Evolutionary conservation across 495 filamentous ascomycete genomes (phyloP).

Genomic region (Schizothecium vesticola): DNA sequence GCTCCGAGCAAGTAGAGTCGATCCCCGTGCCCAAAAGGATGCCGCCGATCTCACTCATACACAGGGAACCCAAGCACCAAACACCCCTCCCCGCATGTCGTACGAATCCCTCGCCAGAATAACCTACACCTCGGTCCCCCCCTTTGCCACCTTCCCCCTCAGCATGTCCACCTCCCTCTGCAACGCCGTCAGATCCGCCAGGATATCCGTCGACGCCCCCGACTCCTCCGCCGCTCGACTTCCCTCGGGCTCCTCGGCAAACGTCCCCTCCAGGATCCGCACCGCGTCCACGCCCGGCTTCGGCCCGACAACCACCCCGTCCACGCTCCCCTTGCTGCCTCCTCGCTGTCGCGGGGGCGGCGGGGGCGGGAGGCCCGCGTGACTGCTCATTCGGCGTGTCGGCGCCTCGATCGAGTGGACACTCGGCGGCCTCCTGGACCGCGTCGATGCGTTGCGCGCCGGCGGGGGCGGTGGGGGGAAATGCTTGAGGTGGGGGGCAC

Average conservation of each 20-base stretch:
- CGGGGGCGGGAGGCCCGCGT: conserved; percentile 50
- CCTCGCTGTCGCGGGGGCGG: conserved; percentile 55
- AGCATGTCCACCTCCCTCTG: conserved; percentile 70
- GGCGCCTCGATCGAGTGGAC: conserved; percentile 28
- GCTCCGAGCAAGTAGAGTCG: neutral
- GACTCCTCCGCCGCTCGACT: conserved; percentile 4
- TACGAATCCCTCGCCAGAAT: neutral
- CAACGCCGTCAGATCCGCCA: conserved; percentile 62
- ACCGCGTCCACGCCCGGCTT: conserved; percentile 15
- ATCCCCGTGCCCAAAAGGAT: neutral
- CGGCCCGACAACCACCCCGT: conserved; percentile 16
- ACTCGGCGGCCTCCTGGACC: conserved; percentile 35
- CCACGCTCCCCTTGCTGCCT: conserved; percentile 47
- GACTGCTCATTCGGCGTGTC: conserved; percentile 16
- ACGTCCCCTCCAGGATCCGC: conserved; percentile 6
- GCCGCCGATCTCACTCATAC: neutral
- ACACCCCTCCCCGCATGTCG: neutral
- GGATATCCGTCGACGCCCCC: conserved; percentile 45
- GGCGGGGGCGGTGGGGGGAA: conserved; percentile 43
- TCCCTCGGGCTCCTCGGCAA: conserved; percentile 16
- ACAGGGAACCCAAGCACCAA: neutral
- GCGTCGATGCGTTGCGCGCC: conserved; percentile 33
- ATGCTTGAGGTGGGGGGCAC: conserved; percentile 22
- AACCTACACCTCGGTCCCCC: neutral
- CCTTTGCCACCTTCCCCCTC: conserved; percentile 49